Evolutionary conservation across 768 basidiomycete genomes (phyloP).

Genomic region (Pleurotus citrinopileatus): DNA sequence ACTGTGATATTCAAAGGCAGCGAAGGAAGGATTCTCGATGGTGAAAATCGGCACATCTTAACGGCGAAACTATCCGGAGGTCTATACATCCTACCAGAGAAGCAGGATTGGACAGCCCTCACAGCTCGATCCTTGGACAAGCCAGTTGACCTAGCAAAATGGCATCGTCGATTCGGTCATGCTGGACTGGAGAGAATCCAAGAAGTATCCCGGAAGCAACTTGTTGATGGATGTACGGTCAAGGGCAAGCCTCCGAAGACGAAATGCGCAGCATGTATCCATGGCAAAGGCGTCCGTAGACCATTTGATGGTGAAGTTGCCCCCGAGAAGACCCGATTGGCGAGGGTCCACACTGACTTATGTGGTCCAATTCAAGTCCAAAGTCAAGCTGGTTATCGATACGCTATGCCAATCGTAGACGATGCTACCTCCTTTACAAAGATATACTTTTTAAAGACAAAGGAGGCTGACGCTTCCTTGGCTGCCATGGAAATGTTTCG

Average conservation of each 20-base stretch:
- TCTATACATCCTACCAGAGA: background rate
- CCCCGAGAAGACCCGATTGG: background rate
- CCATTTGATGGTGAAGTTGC: background rate
- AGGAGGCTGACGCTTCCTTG: constrained; percentile 17
- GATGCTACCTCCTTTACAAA: constrained; percentile 14
- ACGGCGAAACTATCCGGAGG: background rate
- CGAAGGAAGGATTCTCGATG: background rate
- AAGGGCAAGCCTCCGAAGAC: background rate
- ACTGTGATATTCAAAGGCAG: constrained; percentile 15
- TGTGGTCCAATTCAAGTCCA: background rate
- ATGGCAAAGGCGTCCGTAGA: background rate
- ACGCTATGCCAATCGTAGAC: constrained; percentile 24
- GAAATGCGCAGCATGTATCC: background rate
- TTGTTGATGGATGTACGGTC: background rate
- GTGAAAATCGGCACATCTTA: background rate
- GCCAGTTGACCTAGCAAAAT: background rate
- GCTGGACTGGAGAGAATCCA: background rate
- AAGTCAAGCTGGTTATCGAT: constrained; percentile 7
- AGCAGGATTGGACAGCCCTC: background rate
- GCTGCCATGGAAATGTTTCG: constrained; percentile 16
- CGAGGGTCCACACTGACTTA: background rate
- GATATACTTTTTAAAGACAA: constrained; percentile 19
- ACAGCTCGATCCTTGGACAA: background rate
- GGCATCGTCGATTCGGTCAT: background rate
- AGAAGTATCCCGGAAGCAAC: background rate